Percentiles rank a stretch among this genome's conserved stretches.
Evolutionary conservation across 495 filamentous ascomycete genomes (phyloP).

Genomic region (Letharia columbiana): DNA sequence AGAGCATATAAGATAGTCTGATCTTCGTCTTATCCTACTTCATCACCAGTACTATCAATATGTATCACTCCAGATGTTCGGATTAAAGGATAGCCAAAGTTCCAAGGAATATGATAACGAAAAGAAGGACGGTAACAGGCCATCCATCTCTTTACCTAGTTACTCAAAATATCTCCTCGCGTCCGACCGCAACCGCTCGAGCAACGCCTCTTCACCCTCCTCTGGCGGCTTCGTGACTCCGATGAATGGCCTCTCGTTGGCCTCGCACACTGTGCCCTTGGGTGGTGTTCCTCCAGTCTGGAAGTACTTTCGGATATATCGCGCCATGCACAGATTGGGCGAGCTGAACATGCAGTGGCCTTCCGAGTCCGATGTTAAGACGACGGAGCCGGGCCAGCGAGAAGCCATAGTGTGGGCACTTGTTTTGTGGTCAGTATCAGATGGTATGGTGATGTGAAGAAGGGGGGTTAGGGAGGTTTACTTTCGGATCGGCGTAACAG

Average conservation of each 20-base stretch:
- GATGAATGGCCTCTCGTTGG: slow-evolving; percentile 11
- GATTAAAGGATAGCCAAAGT: too few relatives aligned
- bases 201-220: slow-evolving; percentile 1
- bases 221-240: slow-evolving; percentile 1
- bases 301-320: slow-evolving; percentile 7
- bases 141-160: neutral
- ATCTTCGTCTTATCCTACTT: too few relatives aligned
- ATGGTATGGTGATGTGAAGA: neutral
- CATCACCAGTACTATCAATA: too few relatives aligned
- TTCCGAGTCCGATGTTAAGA: slow-evolving; percentile 37
- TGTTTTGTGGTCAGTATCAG: neutral
- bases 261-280: slow-evolving; percentile 7
- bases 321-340: slow-evolving; percentile 13
- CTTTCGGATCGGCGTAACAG: slow-evolving; percentile 32
- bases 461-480: neutral
- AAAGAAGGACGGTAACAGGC: too few relatives aligned
- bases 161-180: neutral
- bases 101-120: too few relatives aligned
- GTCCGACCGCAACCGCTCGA: slow-evolving; percentile 6
- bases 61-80: too few relatives aligned
- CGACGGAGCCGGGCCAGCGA: slow-evolving; percentile 40
- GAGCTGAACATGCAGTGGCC: slow-evolving; percentile 38
- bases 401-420: slow-evolving; percentile 28
- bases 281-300: slow-evolving; percentile 8
- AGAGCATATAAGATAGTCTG: too few relatives aligned